Conservation (phyloP, 495 filamentous ascomycete genomes). For the Rostrohypoxylon terebratum region DNA sequence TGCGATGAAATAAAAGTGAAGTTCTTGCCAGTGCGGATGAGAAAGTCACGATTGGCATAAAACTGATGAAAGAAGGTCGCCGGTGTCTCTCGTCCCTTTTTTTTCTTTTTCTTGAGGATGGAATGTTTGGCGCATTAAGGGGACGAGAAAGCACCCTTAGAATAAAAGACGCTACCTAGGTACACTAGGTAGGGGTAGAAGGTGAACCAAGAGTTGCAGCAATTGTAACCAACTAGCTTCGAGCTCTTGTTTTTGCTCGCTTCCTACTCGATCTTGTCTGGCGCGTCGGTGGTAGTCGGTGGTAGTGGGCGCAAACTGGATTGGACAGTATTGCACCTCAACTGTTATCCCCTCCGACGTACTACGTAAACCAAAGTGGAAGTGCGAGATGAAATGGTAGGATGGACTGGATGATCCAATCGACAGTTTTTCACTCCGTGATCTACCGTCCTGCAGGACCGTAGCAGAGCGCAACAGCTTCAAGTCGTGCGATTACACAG, state of each 20-base stretch:
- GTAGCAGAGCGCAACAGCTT: constrained; percentile 33
- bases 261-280: constrained; percentile 24
- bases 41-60: constrained; percentile 20
- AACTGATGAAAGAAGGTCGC: constrained; percentile 12
- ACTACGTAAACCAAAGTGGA: constrained; percentile 19
- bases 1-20: constrained; percentile 20
- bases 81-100: constrained; percentile 4
- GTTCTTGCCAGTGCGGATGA: constrained; percentile 19
- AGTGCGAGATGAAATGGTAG: not conserved
- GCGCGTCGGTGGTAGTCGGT: constrained; percentile 28
- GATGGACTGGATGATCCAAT: constrained; percentile 24
- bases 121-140: constrained; percentile 25
- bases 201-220: constrained; percentile 34
- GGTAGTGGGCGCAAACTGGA: constrained; percentile 28
- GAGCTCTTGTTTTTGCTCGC: constrained; percentile 31
- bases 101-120: not conserved
- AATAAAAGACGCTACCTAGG: constrained; percentile 14
- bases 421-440: constrained; percentile 23
- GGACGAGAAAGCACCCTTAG: constrained; percentile 10
- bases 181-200: constrained; percentile 1
- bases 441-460: constrained; percentile 39
- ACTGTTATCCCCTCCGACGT: constrained; percentile 25
- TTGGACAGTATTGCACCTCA: constrained; percentile 23
- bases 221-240: constrained; percentile 36
- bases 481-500: constrained; percentile 22